Evolutionary conservation across 345 rosid genomes (phyloP), one percentile per base, ranked within the genome.

Genomic region (Diplotaxis tenuifolia): DNA sequence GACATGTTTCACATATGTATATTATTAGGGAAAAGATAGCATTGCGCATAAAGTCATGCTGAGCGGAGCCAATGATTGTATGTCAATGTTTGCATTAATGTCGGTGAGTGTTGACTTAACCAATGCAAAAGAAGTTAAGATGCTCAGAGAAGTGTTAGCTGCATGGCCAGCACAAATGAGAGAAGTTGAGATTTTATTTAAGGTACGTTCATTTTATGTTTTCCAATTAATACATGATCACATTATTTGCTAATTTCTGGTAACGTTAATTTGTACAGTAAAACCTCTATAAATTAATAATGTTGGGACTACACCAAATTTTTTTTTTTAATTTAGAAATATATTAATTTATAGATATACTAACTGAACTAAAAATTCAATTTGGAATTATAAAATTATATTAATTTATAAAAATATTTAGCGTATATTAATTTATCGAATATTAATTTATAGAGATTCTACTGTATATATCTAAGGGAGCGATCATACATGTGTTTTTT

Each of bases 51-150:
- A 66, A 27, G 4, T 49, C 45, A 27, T 66, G 70, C 12, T 18
- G 42, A 28, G 42, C 2, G 16, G 10, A 49, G 6, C 25, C n/a
- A 4, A 4, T 1, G 10, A 65, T 15, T 27, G 4, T 65, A 49
- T 65, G 70, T 16, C 9, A 27, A 27, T 9, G 10, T 29, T 23
- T 12, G 58, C 18, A 49, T 28, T 40, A 2, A 11, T 49, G 70
- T 66, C 70, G 0, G 57, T 73, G 18, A 65, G 32, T 38, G 64
- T 73, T 18, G 29, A 73, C 53, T 28, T 73, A 10, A 64, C 20
- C 3, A 73, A 54, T 28, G 53, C 12, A 1, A 22, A n/a, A 54
- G 76, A 64, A 55, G 47, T 64, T 29, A 10, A 73, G 22, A 11
- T 73, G 32, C 70, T 64, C 3, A 9, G 8, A 10, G 62, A 55